Evolutionary conservation across 805 yeast genomes (phyloP), one percentile per base, ranked within the genome.

Genomic region (Ogataea pini): DNA sequence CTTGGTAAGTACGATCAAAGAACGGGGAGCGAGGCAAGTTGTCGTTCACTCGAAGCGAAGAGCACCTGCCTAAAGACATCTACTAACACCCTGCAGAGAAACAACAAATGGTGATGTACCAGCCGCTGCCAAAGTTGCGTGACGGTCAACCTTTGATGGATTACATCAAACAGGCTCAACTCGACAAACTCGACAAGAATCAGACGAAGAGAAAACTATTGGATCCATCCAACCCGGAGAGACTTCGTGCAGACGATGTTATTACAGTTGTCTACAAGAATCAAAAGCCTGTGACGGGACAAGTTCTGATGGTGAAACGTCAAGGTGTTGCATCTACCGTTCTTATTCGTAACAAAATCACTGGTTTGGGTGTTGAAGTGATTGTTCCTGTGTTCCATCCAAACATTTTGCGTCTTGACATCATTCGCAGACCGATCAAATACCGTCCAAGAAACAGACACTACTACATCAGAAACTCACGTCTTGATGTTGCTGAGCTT

Each of bases 331-430:
- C 87, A 38, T 79, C 95, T 14, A 85, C 86, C 51, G 69, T 92
- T n/a, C 71, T 89, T 47, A 67, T 92, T 54, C 83, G 99, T 74
- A 89, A 90, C 64, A 89, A 86, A 63, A 74, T 89, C 57, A 77
- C 84, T 52, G 86, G 86, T 58, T 70, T 88, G n/a, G 96, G 96
- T 48, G 92, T 89, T 42, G 98, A 92, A 62, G 71, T 85, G 53
- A 76, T 92, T 52, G 80, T 90, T 41, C 91, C 92, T 24, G 69
- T 92, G 20, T 92, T 76, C 72, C 86, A 85, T 52, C 97, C 97
- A 7, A 73, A 81, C 46, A 76, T 94, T 47, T 79, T 82, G 53
- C 80, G 85, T 67, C 75, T 92, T 45, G 97, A 91, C 68, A 67
- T 90, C 33, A 68, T 92, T 52, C 78, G 86, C 68, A 84, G 84